A percentile compares a stretch with the other conserved stretches of the same genome.
Evolutionary conservation across 2,329 filamentous ascomycete species (phyloP).

Genomic region (Polytolypa hystricis): DNA sequence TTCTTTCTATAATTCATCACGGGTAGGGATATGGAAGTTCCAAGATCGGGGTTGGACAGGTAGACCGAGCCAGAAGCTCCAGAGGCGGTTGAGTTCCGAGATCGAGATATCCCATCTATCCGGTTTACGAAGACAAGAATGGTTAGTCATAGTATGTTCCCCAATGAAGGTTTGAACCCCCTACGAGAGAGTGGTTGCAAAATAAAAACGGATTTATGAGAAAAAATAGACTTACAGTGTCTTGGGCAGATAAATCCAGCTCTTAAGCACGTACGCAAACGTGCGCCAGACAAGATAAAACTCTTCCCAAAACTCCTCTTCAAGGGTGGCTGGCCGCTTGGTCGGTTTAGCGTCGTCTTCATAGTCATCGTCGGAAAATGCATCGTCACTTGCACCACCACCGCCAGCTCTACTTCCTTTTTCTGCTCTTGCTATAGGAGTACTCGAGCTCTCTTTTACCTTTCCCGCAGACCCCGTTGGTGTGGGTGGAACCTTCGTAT

Average conservation of each 20-base stretch:
- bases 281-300: slow-evolving; percentile 51
- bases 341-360: slow-evolving; percentile 24
- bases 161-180: neutral
- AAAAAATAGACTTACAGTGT: slow-evolving; percentile 51
- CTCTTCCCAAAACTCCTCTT: slow-evolving; percentile 49
- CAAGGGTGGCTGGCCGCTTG: slow-evolving; percentile 18
- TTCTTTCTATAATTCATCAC: slow-evolving; percentile 35
- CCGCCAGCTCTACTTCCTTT: slow-evolving; percentile 9
- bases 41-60: slow-evolving; percentile 47
- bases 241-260: slow-evolving; percentile 59
- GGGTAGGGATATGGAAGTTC: slow-evolving; percentile 38
- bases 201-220: neutral
- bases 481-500: slow-evolving; percentile 3
- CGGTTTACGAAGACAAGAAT: slow-evolving; percentile 11
- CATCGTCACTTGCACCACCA: too few relatives aligned
- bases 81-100: slow-evolving; percentile 45
- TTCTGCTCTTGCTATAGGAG: slow-evolving; percentile 8
- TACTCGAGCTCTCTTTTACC: neutral
- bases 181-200: neutral
- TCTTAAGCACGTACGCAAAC: slow-evolving; percentile 53
- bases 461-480: neutral
- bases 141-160: slow-evolving; percentile 5
- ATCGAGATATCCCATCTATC: slow-evolving; percentile 41
- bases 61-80: slow-evolving; percentile 53
- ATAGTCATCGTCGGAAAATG: slow-evolving; percentile 26